A percentile compares a stretch with the other conserved stretches of the same genome.
phyloP scores from a whole-genome alignment of 768 basidiomycete genomes.

The Serendipita sp. region DNA sequence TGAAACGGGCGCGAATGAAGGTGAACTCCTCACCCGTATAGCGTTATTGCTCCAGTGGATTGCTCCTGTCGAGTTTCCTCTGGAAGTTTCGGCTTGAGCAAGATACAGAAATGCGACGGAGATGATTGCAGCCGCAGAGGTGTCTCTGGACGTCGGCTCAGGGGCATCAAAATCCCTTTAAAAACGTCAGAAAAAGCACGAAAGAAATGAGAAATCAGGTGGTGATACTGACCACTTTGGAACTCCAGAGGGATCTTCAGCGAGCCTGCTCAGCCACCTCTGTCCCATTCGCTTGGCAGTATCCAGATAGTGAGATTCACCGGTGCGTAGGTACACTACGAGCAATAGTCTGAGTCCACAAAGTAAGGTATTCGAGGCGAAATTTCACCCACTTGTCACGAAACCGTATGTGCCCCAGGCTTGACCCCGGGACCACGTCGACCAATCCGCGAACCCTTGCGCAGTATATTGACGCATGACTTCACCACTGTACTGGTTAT shows the following conservation, averaged over 20 bases:
- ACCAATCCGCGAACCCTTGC: constrained; percentile 46
- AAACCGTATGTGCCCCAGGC: constrained; percentile 59
- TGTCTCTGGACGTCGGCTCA: constrained; percentile 2
- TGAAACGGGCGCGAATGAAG: too few species aligned
- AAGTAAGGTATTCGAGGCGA: neutral
- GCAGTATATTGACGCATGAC: constrained; percentile 42
- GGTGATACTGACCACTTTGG: neutral
- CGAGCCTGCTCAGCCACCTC: neutral
- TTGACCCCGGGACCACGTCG: constrained; percentile 64
- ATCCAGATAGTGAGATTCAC: constrained; percentile 34
- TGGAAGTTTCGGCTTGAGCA: constrained; percentile 3
- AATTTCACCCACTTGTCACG: constrained; percentile 37
- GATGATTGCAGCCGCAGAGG: constrained; percentile 12
- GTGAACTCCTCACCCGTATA: too few species aligned
- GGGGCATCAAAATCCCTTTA: constrained; percentile 13
- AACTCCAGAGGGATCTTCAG: neutral
- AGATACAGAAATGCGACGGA: constrained; percentile 7
- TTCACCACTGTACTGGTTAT: constrained; percentile 45
- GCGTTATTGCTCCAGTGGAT: neutral
- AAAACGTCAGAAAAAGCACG: neutral
- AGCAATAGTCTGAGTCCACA: neutral
- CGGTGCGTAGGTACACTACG: constrained; percentile 45
- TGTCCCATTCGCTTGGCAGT: constrained; percentile 38
- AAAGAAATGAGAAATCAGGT: neutral
- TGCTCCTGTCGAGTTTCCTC: constrained; percentile 4